These are phyloP conservation scores for Pouteria glomerata DNA, from an alignment of 148 eudicot species.

Conservation along the genomic window DNA sequence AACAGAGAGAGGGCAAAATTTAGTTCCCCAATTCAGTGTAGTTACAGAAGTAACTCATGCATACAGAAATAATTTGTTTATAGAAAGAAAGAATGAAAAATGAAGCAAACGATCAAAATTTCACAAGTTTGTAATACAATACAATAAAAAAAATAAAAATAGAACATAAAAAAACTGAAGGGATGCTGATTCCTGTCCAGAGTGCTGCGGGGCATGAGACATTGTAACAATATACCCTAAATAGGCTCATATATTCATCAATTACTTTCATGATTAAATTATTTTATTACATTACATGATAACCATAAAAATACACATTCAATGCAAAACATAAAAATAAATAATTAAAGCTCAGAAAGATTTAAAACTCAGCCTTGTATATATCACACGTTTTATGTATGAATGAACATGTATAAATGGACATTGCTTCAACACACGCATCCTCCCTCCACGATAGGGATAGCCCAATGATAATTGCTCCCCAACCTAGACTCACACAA, in stretches of 20 bases:
- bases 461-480: too few species aligned
- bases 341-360: too few species aligned
- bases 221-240: too few species aligned
- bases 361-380: neutral
- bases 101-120: neutral
- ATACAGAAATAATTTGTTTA: neutral
- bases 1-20: constrained; percentile 11
- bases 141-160: neutral
- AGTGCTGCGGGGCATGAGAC: too few species aligned
- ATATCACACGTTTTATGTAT: too few species aligned
- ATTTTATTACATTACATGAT: neutral
- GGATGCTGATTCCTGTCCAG: too few species aligned
- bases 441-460: too few species aligned
- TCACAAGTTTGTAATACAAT: neutral
- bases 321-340: neutral
- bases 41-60: neutral
- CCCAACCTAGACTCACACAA: too few species aligned
- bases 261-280: neutral
- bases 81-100: neutral
- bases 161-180: neutral
- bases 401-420: neutral
- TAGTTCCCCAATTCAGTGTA: constrained; percentile 4
- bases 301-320: neutral
- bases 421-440: neutral
- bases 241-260: neutral